Base-by-base conservation (phyloP, 2,329 filamentous ascomycete species). In the Arthroderma sp. region DNA sequence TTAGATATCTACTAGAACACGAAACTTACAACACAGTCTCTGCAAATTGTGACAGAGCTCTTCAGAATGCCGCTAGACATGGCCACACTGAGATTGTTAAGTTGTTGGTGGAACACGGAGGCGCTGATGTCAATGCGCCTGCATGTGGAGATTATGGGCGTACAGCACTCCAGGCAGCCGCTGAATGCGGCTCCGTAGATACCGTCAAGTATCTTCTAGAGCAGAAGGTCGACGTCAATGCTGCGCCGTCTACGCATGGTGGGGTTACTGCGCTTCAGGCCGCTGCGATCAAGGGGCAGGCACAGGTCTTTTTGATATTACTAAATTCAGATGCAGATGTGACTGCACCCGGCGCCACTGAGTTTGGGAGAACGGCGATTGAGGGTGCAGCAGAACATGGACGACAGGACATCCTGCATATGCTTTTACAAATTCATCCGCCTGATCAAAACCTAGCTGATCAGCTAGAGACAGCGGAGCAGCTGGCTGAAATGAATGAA, bases 311-410 rank as follows among this genome's bases (percentile, higher is more conserved):
- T 5, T 4, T 49, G 11, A n/a, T 48, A 29, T 39, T 54, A 8
- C 38, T 54, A 22, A 29, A 46, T 0, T 34, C 32, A 7, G 47
- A 47, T 27, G 52, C 52, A 29, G 42, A 51, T 38, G 36, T 50
- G 11, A 46, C 32, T 32, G 51, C 50, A 7, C 29, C 45, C 5
- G 36, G 32, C 29, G 7, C 50, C 7, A 9, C 37, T 9, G 5
- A 38, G 3, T 4, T 43, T 6, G 60, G 57, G n/a, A 49, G 47
- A 38, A 58, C 54, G 6, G 56, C 59, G n/a, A 39, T 62, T 8
- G 47, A 56, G 42, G 53, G 44, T 9, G 61, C 61, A 10, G 59
- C 60, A 1, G 52, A 52, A 40, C 9, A 54, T 45, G 57, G 55
- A 4, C 53, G 52, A 38, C 28, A 48, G 5, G 44, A 47, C 22